Percentiles rank a stretch among this genome's conserved stretches.
These are phyloP conservation scores for Cordyceps javanica DNA, from an alignment of 2,329 filamentous ascomycete genomes.

Conservation along the genomic window DNA sequence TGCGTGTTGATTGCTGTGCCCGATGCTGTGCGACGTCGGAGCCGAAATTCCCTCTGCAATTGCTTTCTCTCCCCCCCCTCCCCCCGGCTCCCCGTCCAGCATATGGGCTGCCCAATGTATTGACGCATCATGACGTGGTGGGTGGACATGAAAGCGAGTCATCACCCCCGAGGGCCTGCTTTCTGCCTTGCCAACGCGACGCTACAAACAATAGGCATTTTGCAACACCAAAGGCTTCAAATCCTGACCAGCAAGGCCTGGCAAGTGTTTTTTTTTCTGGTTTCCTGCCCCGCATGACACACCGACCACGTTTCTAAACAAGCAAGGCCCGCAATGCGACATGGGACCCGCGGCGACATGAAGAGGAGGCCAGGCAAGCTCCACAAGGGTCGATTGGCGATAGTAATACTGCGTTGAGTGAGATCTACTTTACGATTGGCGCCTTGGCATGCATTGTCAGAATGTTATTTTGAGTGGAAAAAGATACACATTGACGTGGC, in stretches of 20 bases:
- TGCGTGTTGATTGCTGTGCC: too few species aligned
- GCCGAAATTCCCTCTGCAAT: background rate
- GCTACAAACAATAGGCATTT: background rate
- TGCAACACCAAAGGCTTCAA: too few species aligned
- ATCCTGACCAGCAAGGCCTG: background rate
- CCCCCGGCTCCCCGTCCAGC: too few species aligned
- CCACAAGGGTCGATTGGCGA: background rate
- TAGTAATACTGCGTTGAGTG: background rate
- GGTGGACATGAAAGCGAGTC: background rate
- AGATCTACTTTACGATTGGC: constrained; percentile 4
- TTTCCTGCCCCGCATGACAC: background rate
- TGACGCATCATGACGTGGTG: background rate
- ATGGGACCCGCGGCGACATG: background rate
- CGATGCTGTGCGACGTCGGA: background rate
- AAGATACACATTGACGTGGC: too few species aligned
- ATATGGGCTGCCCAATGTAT: background rate
- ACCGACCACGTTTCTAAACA: background rate
- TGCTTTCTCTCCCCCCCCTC: too few species aligned
- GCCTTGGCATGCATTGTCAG: constrained; percentile 7
- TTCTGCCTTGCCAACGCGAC: background rate
- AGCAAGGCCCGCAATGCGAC: background rate
- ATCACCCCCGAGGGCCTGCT: background rate
- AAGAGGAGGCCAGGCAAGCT: background rate
- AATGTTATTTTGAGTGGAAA: background rate
- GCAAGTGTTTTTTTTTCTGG: background rate